Evolutionary conservation across 257 asterid species (phyloP).

Genomic region (Solanum bulbocastanum): DNA sequence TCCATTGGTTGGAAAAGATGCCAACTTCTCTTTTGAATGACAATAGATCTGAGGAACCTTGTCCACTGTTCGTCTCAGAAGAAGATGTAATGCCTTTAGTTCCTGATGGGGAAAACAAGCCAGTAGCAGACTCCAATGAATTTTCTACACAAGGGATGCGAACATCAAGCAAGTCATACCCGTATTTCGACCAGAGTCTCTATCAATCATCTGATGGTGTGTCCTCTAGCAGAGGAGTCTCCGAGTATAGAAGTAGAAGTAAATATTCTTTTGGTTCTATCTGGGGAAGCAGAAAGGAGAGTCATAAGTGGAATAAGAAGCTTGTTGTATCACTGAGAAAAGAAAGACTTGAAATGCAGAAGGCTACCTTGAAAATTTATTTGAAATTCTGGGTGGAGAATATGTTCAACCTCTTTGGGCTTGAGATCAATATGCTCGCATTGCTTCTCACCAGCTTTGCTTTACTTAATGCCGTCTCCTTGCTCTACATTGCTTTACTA

Average conservation of each 20-base stretch:
- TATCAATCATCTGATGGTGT: constrained; percentile 30
- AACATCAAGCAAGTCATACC: constrained; percentile 40
- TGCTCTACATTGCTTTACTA: constrained; percentile 67
- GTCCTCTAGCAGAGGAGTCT: constrained; percentile 22
- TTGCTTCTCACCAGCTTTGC: constrained; percentile 91
- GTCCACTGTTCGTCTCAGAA: constrained; percentile 71
- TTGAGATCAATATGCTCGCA: constrained; percentile 89
- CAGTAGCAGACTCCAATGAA: constrained; percentile 32
- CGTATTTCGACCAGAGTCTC: constrained; percentile 30
- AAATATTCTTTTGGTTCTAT: constrained; percentile 51
- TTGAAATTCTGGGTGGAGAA: constrained; percentile 95
- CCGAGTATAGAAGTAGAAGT: constrained; percentile 23
- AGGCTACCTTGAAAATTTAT: constrained; percentile 69
- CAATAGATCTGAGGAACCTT: constrained; percentile 73
- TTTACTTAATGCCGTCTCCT: constrained; percentile 69
- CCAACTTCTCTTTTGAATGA: constrained; percentile 38
- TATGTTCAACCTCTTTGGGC: constrained; percentile 95
- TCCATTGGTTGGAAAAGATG: constrained; percentile 77
- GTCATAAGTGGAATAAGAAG: constrained; percentile 79
- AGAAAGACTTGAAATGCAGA: constrained; percentile 90
- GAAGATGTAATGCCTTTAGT: constrained; percentile 38
- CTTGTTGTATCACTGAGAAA: constrained; percentile 56
- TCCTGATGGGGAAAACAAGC: constrained; percentile 36
- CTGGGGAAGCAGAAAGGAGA: constrained; percentile 90
- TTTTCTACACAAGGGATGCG: constrained; percentile 26